Conservation (phyloP, 495 filamentous ascomycete genomes). For the Sphaerosporella brunnea region DNA sequence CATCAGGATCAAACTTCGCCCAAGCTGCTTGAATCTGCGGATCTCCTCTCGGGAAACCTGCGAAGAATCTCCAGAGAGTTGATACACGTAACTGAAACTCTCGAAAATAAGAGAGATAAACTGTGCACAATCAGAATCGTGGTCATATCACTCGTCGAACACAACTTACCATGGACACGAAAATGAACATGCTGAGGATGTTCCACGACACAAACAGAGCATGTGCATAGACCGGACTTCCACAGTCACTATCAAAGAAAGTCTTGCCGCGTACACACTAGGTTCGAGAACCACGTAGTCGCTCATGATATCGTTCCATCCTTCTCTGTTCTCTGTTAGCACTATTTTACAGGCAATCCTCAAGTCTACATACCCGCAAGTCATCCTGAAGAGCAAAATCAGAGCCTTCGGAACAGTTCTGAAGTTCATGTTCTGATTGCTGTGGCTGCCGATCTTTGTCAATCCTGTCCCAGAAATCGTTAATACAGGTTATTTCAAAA, state of each 20-base stretch:
- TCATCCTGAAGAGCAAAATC: conserved; percentile 82
- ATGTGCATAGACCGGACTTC: conserved; percentile 70
- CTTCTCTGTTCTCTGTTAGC: conserved; percentile 35
- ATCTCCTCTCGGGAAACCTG: conserved; percentile 80
- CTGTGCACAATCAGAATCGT: conserved; percentile 7
- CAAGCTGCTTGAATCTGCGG: conserved; percentile 92
- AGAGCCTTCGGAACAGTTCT: conserved; percentile 82
- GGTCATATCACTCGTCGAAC: background rate
- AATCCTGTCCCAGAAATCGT: conserved; percentile 29
- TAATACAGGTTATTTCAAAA: conserved; percentile 1
- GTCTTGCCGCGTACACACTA: conserved; percentile 46
- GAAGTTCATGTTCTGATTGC: conserved; percentile 76
- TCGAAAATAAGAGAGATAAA: conserved; percentile 98
- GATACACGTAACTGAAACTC: conserved; percentile 98
- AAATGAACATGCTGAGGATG: conserved; percentile 99
- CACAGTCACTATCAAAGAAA: conserved; percentile 83
- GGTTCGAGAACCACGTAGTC: conserved; percentile 74
- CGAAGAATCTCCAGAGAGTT: conserved; percentile 72
- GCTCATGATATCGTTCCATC: conserved; percentile 94
- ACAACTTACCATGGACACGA: conserved; percentile 53
- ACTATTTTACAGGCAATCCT: background rate
- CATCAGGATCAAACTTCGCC: conserved; percentile 82
- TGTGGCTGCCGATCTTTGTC: conserved; percentile 61
- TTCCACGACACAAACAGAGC: conserved; percentile 92
- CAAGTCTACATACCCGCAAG: conserved; percentile 38